Evolutionary conservation across 106 monocot genomes (phyloP).

Genomic region (Allium fistulosum): DNA sequence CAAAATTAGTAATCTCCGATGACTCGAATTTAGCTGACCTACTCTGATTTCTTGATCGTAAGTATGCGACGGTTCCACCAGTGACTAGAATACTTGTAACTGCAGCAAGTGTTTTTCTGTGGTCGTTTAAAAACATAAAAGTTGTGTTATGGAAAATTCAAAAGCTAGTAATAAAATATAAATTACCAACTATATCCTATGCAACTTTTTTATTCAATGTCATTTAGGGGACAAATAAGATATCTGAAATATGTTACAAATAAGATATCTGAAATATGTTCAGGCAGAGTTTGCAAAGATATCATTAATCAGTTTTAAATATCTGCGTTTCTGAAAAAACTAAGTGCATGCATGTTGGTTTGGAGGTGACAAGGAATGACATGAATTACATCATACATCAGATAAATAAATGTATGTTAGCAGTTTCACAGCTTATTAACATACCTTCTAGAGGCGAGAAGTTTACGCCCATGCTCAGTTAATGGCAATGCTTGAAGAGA

Average conservation of each 20-base stretch:
- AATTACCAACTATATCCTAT: neutral
- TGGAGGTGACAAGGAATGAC: neutral
- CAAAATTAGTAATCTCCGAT: conserved; percentile 3
- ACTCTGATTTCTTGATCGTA: conserved; percentile 22
- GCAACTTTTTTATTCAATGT: neutral
- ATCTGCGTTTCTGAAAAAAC: neutral
- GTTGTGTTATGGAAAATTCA: neutral
- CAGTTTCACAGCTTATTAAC: neutral
- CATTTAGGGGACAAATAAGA: neutral
- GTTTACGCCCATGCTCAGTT: conserved; percentile 63
- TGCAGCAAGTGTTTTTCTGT: conserved; percentile 69
- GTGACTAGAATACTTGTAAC: conserved; percentile 57
- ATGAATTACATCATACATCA: neutral
- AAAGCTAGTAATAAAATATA: neutral
- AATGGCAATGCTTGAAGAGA: conserved; percentile 66
- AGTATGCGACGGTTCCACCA: conserved; percentile 75
- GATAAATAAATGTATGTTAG: neutral
- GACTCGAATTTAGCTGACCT: conserved; percentile 15
- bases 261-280: neutral
- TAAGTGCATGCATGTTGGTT: neutral
- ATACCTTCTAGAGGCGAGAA: conserved; percentile 64
- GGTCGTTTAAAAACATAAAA: neutral
- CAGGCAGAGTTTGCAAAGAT: neutral
- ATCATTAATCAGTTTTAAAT: neutral
- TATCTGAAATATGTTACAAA: neutral